Conservation (phyloP, 768 basidiomycete genomes). For the Tubosaeta brunneosetosa region DNA sequence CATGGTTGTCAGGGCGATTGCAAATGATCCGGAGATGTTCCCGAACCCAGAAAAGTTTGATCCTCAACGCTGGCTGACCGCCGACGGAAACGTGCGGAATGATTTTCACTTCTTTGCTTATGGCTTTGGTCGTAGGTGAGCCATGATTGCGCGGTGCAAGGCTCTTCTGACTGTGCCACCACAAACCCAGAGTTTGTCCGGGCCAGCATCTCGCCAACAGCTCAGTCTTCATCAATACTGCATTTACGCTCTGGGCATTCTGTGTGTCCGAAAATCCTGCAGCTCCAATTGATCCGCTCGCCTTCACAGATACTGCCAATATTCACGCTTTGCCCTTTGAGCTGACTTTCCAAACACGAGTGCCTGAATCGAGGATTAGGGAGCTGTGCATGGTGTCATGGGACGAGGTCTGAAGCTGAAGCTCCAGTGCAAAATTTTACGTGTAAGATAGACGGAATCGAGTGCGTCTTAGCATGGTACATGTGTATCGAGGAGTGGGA, state of each 20-base stretch:
- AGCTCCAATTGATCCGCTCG: conserved; percentile 53
- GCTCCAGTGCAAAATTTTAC: too few relatives aligned
- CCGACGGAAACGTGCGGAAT: conserved; percentile 21
- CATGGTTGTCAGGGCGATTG: conserved; percentile 30
- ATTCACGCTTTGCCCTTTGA: conserved; percentile 7
- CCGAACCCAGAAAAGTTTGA: conserved; percentile 52
- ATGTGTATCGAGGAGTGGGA: too few relatives aligned
- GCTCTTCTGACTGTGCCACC: background rate
- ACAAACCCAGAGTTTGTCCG: conserved; percentile 16
- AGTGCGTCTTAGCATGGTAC: too few relatives aligned
- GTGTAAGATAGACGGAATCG: too few relatives aligned
- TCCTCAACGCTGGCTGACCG: conserved; percentile 47
- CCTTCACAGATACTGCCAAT: conserved; percentile 41
- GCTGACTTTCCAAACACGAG: conserved; percentile 8
- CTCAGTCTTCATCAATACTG: conserved; percentile 60
- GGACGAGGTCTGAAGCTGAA: too few relatives aligned
- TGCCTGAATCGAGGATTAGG: background rate
- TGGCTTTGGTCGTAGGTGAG: conserved; percentile 32
- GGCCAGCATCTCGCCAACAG: conserved; percentile 36
- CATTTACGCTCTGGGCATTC: conserved; percentile 61
- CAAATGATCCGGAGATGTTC: conserved; percentile 49
- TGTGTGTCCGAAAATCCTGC: conserved; percentile 42
- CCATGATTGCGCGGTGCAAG: background rate
- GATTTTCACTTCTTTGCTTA: conserved; percentile 30
- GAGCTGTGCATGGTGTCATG: conserved; percentile 4